Percentiles rank a stretch among this genome's conserved stretches.
Evolutionary conservation across 495 filamentous ascomycete species (phyloP).

Genomic region (Aspergillus panamensis): DNA sequence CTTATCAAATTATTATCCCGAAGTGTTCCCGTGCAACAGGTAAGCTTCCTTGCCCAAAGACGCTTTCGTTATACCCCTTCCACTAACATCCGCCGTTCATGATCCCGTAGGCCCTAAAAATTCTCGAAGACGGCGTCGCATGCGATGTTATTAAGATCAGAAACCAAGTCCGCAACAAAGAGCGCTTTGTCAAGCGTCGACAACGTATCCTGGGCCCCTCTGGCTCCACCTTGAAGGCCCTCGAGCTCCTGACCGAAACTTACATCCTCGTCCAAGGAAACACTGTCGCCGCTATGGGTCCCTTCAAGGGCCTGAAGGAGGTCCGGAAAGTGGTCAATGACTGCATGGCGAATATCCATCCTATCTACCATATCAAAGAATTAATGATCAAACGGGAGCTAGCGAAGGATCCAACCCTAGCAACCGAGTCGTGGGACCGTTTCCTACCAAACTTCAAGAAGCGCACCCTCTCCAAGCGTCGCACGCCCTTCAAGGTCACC

Average conservation of each 20-base stretch:
- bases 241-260: constrained; percentile 89
- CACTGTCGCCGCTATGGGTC: constrained; percentile 88
- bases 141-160: constrained; percentile 94
- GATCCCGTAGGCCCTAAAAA: constrained; percentile 66
- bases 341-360: constrained; percentile 94
- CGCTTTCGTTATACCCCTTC: not conserved
- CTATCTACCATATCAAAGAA: constrained; percentile 95
- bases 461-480: constrained; percentile 79
- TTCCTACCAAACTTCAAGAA: constrained; percentile 99
- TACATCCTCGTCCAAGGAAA: constrained; percentile 98
- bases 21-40: constrained; percentile 85
- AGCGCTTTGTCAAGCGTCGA: constrained; percentile 93
- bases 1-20: constrained; percentile 89
- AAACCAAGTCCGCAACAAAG: constrained; percentile 87
- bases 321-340: constrained; percentile 87
- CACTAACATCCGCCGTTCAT: constrained; percentile 1
- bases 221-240: constrained; percentile 83
- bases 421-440: constrained; percentile 86
- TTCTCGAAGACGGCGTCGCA: constrained; percentile 84
- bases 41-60: constrained; percentile 12
- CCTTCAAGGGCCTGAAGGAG: constrained; percentile 89
- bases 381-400: constrained; percentile 99
- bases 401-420: constrained; percentile 88
- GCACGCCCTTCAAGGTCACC: constrained; percentile 75
- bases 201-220: constrained; percentile 86